Evolutionary conservation across 495 filamentous ascomycete genomes (phyloP), one percentile per base, ranked within the genome.

Genomic region (Chaetomium tenue): DNA sequence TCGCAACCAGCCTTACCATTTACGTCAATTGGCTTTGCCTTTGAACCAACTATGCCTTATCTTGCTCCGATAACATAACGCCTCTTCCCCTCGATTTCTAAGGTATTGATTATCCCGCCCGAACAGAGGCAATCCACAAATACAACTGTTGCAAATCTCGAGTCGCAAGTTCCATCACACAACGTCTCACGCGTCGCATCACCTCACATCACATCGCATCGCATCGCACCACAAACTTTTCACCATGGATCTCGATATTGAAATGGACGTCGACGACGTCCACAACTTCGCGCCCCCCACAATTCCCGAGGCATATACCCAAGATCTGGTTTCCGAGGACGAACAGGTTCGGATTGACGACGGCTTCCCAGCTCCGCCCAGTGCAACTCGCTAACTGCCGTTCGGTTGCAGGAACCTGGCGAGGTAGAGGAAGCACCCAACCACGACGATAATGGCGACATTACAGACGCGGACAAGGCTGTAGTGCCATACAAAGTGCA

Each of bases 171-270:
- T n/a, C 18, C 8, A 50, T 50, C 20, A n/a, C 46, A 50, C 5
- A 3, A 46, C 3, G 12, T n/a, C 18, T 3, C 3, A n/a, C 44
- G 44, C 44, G 44, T 37, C 33, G 33, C 33, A 37, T 37, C 33
- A 37, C 33, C 5, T 37, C 33, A 1, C 33, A 37, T 37, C 44
- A 47, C n/a, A 47, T 18, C n/a, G 4, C 20, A 5, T 2, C 40
- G 37, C 15, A 25, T 22, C 61, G 52, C 61, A 26, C 16, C 30
- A 12, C 40, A 11, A 12, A 16, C 13, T 22, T 33, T 12, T 55
- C 50, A 71, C 70, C 54, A 90, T 90, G 88, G 90, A 93, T 72
- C 87, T 91, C 58, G 90, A 92, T 55, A 89, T 92, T 74, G 90
- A 92, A 57, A 83, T 83, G 79, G 80, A 80, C 57, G 74, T 91